Evolutionary conservation across 163 green algal genomes (phyloP), one percentile per base, ranked within the genome.

Genomic region (Trebouxia gelatinosa): DNA sequence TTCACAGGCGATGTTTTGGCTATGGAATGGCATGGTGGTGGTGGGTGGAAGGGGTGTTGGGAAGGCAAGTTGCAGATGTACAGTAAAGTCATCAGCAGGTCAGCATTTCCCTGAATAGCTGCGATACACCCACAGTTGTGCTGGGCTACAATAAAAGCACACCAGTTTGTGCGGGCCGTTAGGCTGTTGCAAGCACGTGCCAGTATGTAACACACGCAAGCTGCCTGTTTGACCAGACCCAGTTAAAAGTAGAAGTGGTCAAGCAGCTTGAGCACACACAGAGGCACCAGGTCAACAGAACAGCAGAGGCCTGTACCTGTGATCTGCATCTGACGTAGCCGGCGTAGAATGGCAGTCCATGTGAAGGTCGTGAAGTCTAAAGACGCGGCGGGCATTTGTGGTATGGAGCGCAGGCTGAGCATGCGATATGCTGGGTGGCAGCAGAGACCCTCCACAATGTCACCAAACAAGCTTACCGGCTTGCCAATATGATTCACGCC

Each of bases 301-400:
- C 28, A 80, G 26, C n/a, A 23, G 75, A 39, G 75, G 40, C 38
- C 71, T 70, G 75, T 23, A 83, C 81, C 78, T 39, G 87, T 90
- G 43, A 93, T 70, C 1, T 87, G 78, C 89, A 94, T 93, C 71
- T 93, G 88, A 28, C 81, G 78, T 34, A 94, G 79, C 0, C 89
- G 83, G 74, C 87, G 90, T 2, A 91, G 81, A 28, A 92, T 86
- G 26, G 82, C 61, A 0, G 77, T 68, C 92, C 92, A 96, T 3
- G 78, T 88, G 75, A 94, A 94, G 32, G 87, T 90, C 26, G 89
- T 94, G 80, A 93, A 95, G 58, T 93, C 89, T 11, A 91, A 72
- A 35, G 74, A 85, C 13, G 37, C 75, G 3, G 86, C 48, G 0
- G 87, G 85, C 71, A 94, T 82, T 84, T 92, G 84, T 9, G 89